Evolutionary conservation across 169 alveolate species (phyloP), one percentile per base, ranked within the genome.

Genomic region (Plasmodium sp.): DNA sequence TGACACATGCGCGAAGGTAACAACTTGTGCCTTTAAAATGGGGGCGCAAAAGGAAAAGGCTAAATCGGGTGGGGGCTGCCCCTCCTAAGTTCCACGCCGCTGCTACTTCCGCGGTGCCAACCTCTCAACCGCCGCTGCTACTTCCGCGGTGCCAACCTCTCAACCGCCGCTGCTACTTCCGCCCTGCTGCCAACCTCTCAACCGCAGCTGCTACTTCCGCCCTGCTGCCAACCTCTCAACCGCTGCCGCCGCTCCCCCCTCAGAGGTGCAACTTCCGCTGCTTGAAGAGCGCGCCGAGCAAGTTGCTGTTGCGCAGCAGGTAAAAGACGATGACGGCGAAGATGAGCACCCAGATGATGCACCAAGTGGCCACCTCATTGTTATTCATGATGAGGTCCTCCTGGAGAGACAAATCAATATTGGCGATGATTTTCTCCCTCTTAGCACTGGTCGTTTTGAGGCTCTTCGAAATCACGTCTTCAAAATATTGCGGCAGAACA

Each of bases 371-470:
- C 10, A 88, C 94, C 43, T 88, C 94, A 88, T 88, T 88, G 80
- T 80, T 88, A 88, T 88, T 88, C 94, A 88, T 88, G 10, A 88
- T 81, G 10, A 88, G 67, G 51, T 88, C 94, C 82, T 88, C 94
- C 58, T 88, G 94, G 36, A 88, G 83, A 7, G 94, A 88, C 56
- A 88, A 31, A 51, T 88, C 94, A 80, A 88, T 88, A 39, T 88
- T 88, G 22, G 94, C 94, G 33, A 88, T 88, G 43, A 88, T 88
- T 80, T 88, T 88, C 77, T 88, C 94, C 73, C 94, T 54, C 73
- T 88, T 43, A 3, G 94, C 94, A 88, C 94, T 88, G 9, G 84
- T 88, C 36, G 90, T 48, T 88, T 88, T 88, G 33, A 88, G 51
- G 22, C 91, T 88, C 56, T 88, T 88, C n/a, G 94, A 88, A 10